phyloP scores from a whole-genome alignment of 2,329 filamentous ascomycete species.

The Aaosphaeria pasadenensis region DNA sequence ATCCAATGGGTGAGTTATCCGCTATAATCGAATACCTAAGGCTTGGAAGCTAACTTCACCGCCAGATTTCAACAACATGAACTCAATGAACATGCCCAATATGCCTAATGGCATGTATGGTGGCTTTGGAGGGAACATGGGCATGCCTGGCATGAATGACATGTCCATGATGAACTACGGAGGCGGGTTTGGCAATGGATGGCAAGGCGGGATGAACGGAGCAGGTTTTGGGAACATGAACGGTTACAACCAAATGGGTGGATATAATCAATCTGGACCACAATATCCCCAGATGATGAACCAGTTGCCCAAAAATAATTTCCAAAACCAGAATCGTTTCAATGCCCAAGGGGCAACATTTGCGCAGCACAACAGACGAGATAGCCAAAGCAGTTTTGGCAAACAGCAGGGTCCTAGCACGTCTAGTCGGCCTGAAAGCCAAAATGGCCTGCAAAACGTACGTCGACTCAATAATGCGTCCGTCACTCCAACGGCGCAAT shows the following conservation, averaged over 20 bases:
- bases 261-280: conserved; percentile 53
- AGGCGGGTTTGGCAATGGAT: conserved; percentile 61
- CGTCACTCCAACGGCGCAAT: conserved; percentile 5
- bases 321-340: conserved; percentile 73
- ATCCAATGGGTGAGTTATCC: conserved; percentile 68
- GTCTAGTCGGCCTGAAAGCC: conserved; percentile 30
- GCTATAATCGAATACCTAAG: neutral
- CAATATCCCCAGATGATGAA: conserved; percentile 46
- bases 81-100: conserved; percentile 68
- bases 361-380: conserved; percentile 40
- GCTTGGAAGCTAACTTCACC: neutral
- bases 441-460: conserved; percentile 29
- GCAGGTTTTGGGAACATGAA: conserved; percentile 68
- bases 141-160: conserved; percentile 73
- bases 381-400: conserved; percentile 35
- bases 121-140: conserved; percentile 65
- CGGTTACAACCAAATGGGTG: conserved; percentile 50
- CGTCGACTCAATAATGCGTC: conserved; percentile 25
- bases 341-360: conserved; percentile 64
- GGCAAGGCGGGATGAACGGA: conserved; percentile 60
- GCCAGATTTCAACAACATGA: conserved; percentile 23
- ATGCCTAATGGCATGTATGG: conserved; percentile 79
- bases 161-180: conserved; percentile 70
- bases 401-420: conserved; percentile 17
- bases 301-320: conserved; percentile 60